Conservation (phyloP, 495 filamentous ascomycete genomes). For the Parmelia sp. region DNA sequence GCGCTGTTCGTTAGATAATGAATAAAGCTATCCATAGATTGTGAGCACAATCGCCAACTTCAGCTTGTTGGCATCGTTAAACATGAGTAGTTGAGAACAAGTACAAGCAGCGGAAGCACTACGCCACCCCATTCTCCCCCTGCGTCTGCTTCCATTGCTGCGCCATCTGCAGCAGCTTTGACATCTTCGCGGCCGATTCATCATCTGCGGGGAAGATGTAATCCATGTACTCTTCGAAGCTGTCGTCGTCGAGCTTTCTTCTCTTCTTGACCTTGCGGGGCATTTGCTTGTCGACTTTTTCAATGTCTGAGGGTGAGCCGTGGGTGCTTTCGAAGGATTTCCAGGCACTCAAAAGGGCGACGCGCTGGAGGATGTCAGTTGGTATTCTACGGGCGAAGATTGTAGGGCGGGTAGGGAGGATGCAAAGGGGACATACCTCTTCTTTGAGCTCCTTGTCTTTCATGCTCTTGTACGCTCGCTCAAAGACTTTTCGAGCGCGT, state of each 20-base stretch:
- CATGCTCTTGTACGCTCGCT: slow-evolving; percentile 79
- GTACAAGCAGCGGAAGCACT: neutral
- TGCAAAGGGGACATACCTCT: slow-evolving; percentile 49
- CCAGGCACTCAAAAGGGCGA: slow-evolving; percentile 86
- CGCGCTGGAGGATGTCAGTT: slow-evolving; percentile 47
- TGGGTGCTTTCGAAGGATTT: slow-evolving; percentile 81
- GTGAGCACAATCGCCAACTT: neutral
- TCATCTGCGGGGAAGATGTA: slow-evolving; percentile 97
- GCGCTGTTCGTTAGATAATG: neutral
- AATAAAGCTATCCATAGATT: neutral
- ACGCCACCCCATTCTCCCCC: slow-evolving; percentile 21
- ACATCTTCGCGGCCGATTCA: slow-evolving; percentile 74
- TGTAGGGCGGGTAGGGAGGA: neutral
- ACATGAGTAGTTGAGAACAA: too few species aligned
- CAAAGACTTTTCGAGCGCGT: slow-evolving; percentile 76
- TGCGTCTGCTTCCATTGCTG: slow-evolving; percentile 79
- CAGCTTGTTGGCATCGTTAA: neutral
- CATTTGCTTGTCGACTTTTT: slow-evolving; percentile 87
- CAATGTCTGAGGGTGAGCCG: slow-evolving; percentile 68
- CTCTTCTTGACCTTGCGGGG: slow-evolving; percentile 90
- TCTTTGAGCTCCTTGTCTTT: slow-evolving; percentile 91
- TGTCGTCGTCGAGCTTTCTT: slow-evolving; percentile 87
- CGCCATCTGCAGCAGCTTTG: slow-evolving; percentile 76
- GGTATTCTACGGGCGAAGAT: neutral
- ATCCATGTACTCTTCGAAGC: slow-evolving; percentile 95